Percentiles rank a stretch among this genome's conserved stretches.
These are phyloP conservation scores for Leptographium flavum DNA, from an alignment of 2,329 filamentous ascomycete genomes.

Conservation along the genomic window DNA sequence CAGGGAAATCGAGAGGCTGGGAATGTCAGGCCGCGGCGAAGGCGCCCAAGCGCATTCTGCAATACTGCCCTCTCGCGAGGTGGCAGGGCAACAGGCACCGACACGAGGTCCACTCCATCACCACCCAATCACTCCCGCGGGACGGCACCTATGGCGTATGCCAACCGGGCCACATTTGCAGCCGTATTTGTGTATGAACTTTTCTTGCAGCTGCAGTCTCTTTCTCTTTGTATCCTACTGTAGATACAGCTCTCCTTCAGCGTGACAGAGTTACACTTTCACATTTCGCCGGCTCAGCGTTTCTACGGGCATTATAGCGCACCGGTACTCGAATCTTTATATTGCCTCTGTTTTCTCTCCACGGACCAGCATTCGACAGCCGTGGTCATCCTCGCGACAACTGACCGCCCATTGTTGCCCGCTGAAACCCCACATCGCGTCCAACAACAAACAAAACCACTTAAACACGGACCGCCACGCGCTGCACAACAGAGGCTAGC, in stretches of 20 bases:
- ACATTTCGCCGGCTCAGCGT: too few species aligned
- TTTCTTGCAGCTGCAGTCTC: neutral
- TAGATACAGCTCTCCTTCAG: too few species aligned
- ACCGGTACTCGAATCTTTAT: too few species aligned
- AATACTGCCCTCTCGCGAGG: neutral
- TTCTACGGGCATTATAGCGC: too few species aligned
- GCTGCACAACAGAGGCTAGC: neutral
- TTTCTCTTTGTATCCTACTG: too few species aligned
- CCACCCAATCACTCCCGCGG: neutral
- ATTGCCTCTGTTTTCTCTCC: neutral
- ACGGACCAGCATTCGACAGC: too few species aligned
- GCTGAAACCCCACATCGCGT: neutral
- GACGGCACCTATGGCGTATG: neutral
- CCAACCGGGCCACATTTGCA: neutral
- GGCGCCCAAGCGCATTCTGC: slow-evolving; percentile 1
- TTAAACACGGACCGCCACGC: slow-evolving; percentile 3
- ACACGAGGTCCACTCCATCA: neutral
- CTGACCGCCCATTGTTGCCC: neutral
- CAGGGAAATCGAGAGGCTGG: slow-evolving; percentile 22
- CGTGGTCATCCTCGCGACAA: too few species aligned
- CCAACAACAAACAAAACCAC: slow-evolving; percentile 2
- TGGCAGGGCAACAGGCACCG: neutral
- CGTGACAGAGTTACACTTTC: too few species aligned
- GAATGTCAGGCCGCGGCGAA: slow-evolving; percentile 3
- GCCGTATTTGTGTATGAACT: neutral